These are phyloP conservation scores for Coniochaeta sp. DNA, from an alignment of 2,329 filamentous ascomycete species.

Conservation along the genomic window DNA sequence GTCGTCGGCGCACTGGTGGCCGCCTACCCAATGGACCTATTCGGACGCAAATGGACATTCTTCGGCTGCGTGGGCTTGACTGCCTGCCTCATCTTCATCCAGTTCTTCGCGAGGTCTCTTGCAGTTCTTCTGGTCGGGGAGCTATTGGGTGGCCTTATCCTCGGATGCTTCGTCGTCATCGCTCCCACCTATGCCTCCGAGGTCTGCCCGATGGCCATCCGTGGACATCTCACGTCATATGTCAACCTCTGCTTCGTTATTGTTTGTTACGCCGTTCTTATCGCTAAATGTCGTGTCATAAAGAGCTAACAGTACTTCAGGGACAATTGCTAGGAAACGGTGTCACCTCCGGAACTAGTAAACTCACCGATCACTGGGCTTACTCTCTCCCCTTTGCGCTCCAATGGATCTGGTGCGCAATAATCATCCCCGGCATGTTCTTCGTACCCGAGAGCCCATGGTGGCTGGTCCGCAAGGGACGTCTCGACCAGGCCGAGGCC, in stretches of 20 bases:
- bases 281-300: neutral
- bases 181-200: conserved; percentile 54
- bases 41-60: conserved; percentile 37
- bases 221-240: conserved; percentile 50
- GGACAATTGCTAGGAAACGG: conserved; percentile 49
- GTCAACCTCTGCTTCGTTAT: conserved; percentile 57
- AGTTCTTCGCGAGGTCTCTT: conserved; percentile 53
- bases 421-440: conserved; percentile 35
- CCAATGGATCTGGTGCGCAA: conserved; percentile 41
- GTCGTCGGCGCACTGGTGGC: conserved; percentile 45
- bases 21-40: conserved; percentile 36
- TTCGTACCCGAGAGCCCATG: conserved; percentile 43
- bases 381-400: conserved; percentile 41
- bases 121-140: conserved; percentile 51
- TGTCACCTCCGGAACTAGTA: conserved; percentile 33
- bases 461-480: conserved; percentile 38
- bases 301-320: neutral
- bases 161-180: conserved; percentile 54
- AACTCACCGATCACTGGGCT: conserved; percentile 35
- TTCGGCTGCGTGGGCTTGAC: conserved; percentile 35
- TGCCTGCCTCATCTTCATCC: conserved; percentile 49
- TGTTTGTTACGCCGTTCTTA: neutral
- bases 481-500: conserved; percentile 29
- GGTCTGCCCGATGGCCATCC: conserved; percentile 49
- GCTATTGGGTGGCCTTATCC: conserved; percentile 51